Percentiles rank a stretch among this genome's conserved stretches.
phyloP scores from a whole-genome alignment of 1,139 yeast species.

The Ogataea hybrid region DNA sequence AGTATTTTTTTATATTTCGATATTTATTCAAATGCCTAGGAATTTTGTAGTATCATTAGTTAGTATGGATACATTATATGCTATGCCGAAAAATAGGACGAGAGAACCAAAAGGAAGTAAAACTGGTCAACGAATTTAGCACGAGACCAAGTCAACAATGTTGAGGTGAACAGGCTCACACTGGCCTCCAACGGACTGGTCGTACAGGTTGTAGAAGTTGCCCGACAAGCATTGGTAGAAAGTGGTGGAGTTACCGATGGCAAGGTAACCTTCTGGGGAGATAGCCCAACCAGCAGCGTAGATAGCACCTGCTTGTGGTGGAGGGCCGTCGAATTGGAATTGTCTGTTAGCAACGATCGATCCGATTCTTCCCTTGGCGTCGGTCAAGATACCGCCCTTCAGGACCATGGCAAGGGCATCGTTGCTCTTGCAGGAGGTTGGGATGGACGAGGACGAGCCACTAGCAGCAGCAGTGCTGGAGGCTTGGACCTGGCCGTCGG shows the following conservation, averaged over 20 bases:
- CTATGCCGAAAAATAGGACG: no score
- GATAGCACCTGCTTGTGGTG: constrained; percentile 87
- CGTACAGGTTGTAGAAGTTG: constrained; percentile 79
- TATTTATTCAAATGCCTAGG: no score
- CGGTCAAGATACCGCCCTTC: constrained; percentile 53
- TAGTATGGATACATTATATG: no score
- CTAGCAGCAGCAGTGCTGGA: constrained; percentile 29
- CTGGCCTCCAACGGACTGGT: constrained; percentile 63
- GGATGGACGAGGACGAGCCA: constrained; percentile 27
- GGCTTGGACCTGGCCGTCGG: constrained; percentile 40
- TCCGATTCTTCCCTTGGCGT: constrained; percentile 69
- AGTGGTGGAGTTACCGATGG: constrained; percentile 59
- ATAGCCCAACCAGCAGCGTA: constrained; percentile 85
- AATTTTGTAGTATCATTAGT: no score
- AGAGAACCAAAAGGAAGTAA: no score
- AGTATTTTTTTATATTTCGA: no score
- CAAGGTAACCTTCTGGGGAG: constrained; percentile 62
- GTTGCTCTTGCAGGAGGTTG: constrained; percentile 48
- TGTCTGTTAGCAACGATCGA: constrained; percentile 83
- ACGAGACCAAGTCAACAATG: no score
- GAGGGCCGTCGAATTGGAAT: constrained; percentile 89
- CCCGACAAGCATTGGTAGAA: constrained; percentile 85
- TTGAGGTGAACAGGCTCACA: no score
- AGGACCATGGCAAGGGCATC: constrained; percentile 58
- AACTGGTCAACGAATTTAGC: no score